These are phyloP conservation scores for Aspergillus brasiliensis DNA, from an alignment of 2,329 filamentous ascomycete species.

Conservation along the genomic window DNA sequence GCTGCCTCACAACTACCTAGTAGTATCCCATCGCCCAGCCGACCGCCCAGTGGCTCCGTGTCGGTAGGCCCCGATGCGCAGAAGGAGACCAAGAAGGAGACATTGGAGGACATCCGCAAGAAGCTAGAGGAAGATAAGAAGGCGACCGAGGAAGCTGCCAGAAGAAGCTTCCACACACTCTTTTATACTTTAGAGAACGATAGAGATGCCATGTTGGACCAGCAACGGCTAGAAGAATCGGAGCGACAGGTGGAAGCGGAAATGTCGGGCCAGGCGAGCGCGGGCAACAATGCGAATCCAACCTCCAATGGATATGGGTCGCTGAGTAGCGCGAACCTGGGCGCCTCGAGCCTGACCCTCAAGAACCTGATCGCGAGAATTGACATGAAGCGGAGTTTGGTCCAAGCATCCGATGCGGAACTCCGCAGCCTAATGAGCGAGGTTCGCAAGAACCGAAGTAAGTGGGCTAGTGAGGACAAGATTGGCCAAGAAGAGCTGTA, in stretches of 20 bases:
- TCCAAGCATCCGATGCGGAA: conserved; percentile 89
- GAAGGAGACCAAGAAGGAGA: conserved; percentile 61
- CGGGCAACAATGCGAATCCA: conserved; percentile 57
- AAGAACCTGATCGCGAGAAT: conserved; percentile 97
- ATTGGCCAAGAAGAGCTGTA: conserved; percentile 98
- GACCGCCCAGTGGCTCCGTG: conserved; percentile 66
- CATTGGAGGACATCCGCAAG: conserved; percentile 85
- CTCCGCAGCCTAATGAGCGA: conserved; percentile 92
- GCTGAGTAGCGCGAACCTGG: conserved; percentile 89
- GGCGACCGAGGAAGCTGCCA: conserved; percentile 85
- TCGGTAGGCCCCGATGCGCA: conserved; percentile 63
- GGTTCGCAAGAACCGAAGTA: conserved; percentile 95
- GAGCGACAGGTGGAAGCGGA: conserved; percentile 96
- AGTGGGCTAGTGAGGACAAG: conserved; percentile 98
- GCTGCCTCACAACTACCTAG: conserved; percentile 58
- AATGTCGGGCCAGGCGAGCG: conserved; percentile 68
- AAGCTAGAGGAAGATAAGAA: conserved; percentile 90
- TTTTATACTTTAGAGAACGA: conserved; percentile 97
- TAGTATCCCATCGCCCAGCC: conserved; percentile 69
- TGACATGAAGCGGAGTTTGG: conserved; percentile 86
- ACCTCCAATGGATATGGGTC: conserved; percentile 75
- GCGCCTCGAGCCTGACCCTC: conserved; percentile 90
- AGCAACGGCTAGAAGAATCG: conserved; percentile 93
- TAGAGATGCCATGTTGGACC: conserved; percentile 93
- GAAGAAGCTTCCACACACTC: conserved; percentile 86